A percentile compares a stretch with the other conserved stretches of the same genome.
Conservation (phyloP, 2,329 filamentous ascomycete genomes). For the Penicillium decumbens region DNA sequence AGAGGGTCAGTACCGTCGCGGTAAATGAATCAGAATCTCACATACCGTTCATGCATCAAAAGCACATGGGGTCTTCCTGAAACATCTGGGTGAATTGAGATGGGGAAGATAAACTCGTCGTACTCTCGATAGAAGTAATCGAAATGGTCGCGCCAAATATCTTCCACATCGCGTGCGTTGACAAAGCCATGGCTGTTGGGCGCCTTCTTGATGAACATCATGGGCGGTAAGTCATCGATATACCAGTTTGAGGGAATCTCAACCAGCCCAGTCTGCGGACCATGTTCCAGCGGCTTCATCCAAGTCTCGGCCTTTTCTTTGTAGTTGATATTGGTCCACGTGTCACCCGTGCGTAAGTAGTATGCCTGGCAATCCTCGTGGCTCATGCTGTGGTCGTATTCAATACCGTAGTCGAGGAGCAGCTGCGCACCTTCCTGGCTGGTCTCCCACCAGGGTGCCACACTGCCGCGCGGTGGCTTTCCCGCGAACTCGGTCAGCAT, state of each 20-base stretch:
- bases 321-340: conserved; percentile 45
- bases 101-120: conserved; percentile 71
- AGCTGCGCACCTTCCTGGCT: conserved; percentile 58
- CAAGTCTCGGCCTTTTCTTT: conserved; percentile 38
- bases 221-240: conserved; percentile 42
- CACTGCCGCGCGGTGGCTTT: conserved; percentile 67
- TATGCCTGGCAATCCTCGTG: conserved; percentile 46
- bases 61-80: conserved; percentile 67
- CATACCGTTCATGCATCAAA: conserved; percentile 65
- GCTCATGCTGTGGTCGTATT: conserved; percentile 45
- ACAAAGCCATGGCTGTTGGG: conserved; percentile 56
- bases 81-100: conserved; percentile 71
- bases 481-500: conserved; percentile 69
- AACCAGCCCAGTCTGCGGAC: conserved; percentile 37
- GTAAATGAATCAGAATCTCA: not conserved
- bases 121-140: conserved; percentile 70
- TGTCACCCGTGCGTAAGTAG: conserved; percentile 42
- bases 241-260: conserved; percentile 46
- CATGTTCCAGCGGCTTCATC: conserved; percentile 49
- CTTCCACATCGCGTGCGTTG: conserved; percentile 53
- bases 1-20: not conserved
- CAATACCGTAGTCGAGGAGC: conserved; percentile 42
- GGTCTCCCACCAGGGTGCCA: conserved; percentile 73
- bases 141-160: conserved; percentile 60
- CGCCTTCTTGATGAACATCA: conserved; percentile 45